Evolutionary conservation across 2,329 filamentous ascomycete species (phyloP).

Genomic region (Trichoderma guizhouense): DNA sequence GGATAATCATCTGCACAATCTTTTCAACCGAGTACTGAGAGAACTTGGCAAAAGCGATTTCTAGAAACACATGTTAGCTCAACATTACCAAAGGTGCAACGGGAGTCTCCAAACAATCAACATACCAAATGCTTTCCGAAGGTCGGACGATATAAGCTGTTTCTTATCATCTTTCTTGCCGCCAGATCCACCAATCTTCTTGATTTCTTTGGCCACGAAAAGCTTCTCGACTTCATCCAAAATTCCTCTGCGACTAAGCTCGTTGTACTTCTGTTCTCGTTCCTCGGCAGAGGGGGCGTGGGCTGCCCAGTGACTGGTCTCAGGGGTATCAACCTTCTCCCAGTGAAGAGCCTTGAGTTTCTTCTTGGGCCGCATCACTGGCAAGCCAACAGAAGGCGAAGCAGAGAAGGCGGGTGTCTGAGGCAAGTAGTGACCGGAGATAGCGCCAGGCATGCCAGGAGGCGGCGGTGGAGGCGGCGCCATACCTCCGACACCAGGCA

Average conservation of each 20-base stretch:
- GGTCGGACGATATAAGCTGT: slow-evolving; percentile 87
- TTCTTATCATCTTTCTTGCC: slow-evolving; percentile 93
- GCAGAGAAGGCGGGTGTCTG: slow-evolving; percentile 55
- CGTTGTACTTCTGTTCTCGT: slow-evolving; percentile 92
- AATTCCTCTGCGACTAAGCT: slow-evolving; percentile 90
- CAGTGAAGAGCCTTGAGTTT: slow-evolving; percentile 99
- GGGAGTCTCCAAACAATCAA: neutral
- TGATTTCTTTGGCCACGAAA: slow-evolving; percentile 96
- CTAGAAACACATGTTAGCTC: slow-evolving; percentile 36
- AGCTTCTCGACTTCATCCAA: slow-evolving; percentile 96
- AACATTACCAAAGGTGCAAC: neutral
- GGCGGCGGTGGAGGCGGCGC: slow-evolving; percentile 52
- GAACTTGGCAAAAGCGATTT: slow-evolving; percentile 92
- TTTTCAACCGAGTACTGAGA: slow-evolving; percentile 81
- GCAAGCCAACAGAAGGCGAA: slow-evolving; percentile 61
- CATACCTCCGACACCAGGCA: slow-evolving; percentile 41
- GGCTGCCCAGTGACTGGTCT: slow-evolving; percentile 88
- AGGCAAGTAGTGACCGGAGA: slow-evolving; percentile 73
- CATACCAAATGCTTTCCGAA: slow-evolving; percentile 77
- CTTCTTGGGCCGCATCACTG: slow-evolving; percentile 90
- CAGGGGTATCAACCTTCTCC: slow-evolving; percentile 94
- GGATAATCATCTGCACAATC: slow-evolving; percentile 88
- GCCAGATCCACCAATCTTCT: slow-evolving; percentile 68
- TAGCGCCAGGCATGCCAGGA: slow-evolving; percentile 63
- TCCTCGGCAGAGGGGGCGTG: slow-evolving; percentile 82